phyloP scores from a whole-genome alignment of 2,329 filamentous ascomycete species.

The Neoascochyta sp. region DNA sequence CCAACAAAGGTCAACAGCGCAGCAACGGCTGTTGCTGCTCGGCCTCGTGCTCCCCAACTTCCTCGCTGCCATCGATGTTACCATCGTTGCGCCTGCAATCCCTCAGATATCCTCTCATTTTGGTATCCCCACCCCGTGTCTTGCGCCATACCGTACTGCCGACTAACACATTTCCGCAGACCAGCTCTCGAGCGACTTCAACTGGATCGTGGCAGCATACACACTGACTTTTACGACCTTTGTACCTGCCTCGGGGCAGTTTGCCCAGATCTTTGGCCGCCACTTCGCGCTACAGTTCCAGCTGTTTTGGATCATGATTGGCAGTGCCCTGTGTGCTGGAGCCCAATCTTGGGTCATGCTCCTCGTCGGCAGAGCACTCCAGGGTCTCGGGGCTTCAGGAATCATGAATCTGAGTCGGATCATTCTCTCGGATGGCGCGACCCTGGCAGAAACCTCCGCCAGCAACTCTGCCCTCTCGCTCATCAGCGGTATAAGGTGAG shows the following conservation, averaged over 20 bases:
- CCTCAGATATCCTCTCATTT: conserved; percentile 64
- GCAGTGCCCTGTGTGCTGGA: conserved; percentile 59
- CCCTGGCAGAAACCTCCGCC: conserved; percentile 68
- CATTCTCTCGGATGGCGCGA: conserved; percentile 63
- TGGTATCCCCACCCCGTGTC: conserved; percentile 39
- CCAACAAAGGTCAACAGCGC: conserved; percentile 28
- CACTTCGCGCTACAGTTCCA: conserved; percentile 57
- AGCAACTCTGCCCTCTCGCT: conserved; percentile 63
- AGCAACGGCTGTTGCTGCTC: conserved; percentile 58
- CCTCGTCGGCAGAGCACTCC: conserved; percentile 60
- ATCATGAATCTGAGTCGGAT: conserved; percentile 59
- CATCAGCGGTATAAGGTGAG: conserved; percentile 51
- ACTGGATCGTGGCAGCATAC: conserved; percentile 66
- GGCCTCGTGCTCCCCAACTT: conserved; percentile 60
- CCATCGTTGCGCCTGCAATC: conserved; percentile 59
- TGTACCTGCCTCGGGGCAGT: conserved; percentile 62
- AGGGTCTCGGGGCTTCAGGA: conserved; percentile 60
- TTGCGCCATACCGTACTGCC: background rate
- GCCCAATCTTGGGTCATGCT: conserved; percentile 58
- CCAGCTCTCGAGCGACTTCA: conserved; percentile 52
- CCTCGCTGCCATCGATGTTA: conserved; percentile 61
- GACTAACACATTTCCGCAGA: conserved; percentile 31
- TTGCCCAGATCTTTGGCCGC: conserved; percentile 63
- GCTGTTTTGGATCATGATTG: conserved; percentile 51
- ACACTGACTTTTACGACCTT: conserved; percentile 65